Percentiles rank a stretch among this genome's conserved stretches.
These are phyloP conservation scores for Diplogelasinospora grovesii DNA, from an alignment of 495 filamentous ascomycete species.

Conservation along the genomic window DNA sequence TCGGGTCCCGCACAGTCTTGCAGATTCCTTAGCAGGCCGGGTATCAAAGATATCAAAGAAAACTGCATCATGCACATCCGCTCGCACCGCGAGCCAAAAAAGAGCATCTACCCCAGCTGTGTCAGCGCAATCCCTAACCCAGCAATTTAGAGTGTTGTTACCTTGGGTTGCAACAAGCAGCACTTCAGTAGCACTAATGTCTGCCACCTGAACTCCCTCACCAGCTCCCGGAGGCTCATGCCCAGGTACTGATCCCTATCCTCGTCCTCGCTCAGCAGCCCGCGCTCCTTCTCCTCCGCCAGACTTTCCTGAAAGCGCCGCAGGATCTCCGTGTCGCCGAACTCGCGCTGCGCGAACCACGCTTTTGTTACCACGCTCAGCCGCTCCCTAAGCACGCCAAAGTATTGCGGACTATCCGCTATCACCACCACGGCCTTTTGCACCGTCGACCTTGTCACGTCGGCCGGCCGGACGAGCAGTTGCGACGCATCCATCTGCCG, in stretches of 20 bases:
- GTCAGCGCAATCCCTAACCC: background rate
- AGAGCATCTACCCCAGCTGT: conserved; percentile 69
- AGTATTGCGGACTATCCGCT: conserved; percentile 76
- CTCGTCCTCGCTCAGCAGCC: conserved; percentile 58
- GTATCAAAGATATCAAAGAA: conserved; percentile 87
- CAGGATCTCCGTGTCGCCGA: conserved; percentile 45
- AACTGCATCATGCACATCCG: conserved; percentile 97
- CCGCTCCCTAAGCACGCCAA: conserved; percentile 74
- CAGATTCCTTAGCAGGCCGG: conserved; percentile 76
- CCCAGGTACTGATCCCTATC: conserved; percentile 84
- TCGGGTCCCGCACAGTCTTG: conserved; percentile 91
- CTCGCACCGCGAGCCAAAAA: conserved; percentile 94
- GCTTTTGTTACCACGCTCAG: conserved; percentile 83
- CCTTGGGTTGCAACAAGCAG: conserved; percentile 89
- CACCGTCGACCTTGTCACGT: conserved; percentile 91
- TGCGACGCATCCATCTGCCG: conserved; percentile 78
- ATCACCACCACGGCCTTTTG: conserved; percentile 99
- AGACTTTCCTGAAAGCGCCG: conserved; percentile 89
- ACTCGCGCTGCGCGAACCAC: conserved; percentile 94
- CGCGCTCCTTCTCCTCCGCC: conserved; percentile 52
- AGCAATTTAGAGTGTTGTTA: conserved; percentile 23
- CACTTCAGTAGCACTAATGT: conserved; percentile 92
- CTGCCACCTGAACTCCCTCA: conserved; percentile 89
- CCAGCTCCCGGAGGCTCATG: conserved; percentile 83
- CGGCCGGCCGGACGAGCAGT: conserved; percentile 68